A percentile compares a stretch with the other conserved stretches of the same genome.
phyloP scores from a whole-genome alignment of 2,329 filamentous ascomycete species.

The Blastomyces silverae region DNA sequence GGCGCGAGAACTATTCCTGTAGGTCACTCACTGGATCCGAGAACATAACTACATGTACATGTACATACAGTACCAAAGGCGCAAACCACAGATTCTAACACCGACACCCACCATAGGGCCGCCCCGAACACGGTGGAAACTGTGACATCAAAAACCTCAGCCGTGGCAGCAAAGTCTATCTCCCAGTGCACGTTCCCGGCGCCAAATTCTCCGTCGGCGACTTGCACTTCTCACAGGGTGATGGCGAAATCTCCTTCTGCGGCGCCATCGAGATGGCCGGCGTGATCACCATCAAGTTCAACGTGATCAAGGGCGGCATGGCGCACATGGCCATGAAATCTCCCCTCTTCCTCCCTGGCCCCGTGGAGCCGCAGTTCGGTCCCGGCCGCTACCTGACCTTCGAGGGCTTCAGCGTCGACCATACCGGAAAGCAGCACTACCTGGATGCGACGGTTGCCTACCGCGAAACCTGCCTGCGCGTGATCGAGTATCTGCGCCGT shows the following conservation, averaged over 20 bases:
- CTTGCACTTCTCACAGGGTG: slow-evolving; percentile 78
- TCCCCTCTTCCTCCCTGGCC: slow-evolving; percentile 78
- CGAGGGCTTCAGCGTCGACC: slow-evolving; percentile 84
- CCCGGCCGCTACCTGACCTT: slow-evolving; percentile 77
- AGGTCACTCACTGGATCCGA: slow-evolving; percentile 6
- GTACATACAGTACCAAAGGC: background rate
- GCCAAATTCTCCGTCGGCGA: slow-evolving; percentile 90
- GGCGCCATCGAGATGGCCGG: slow-evolving; percentile 93
- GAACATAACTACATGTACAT: too few species aligned
- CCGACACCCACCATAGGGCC: slow-evolving; percentile 39
- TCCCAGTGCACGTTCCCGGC: slow-evolving; percentile 78
- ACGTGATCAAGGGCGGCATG: slow-evolving; percentile 75
- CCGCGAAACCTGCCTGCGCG: slow-evolving; percentile 68
- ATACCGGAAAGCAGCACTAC: slow-evolving; percentile 82
- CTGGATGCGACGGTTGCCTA: slow-evolving; percentile 83
- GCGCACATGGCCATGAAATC: slow-evolving; percentile 67
- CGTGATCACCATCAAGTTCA: slow-evolving; percentile 83
- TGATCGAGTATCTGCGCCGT: slow-evolving; percentile 70
- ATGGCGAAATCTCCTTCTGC: slow-evolving; percentile 85
- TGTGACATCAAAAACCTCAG: slow-evolving; percentile 87
- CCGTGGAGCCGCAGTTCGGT: slow-evolving; percentile 81
- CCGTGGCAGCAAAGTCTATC: slow-evolving; percentile 71
- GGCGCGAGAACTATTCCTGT: slow-evolving; percentile 78
- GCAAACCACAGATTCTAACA: background rate
- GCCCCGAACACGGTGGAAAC: slow-evolving; percentile 83